Conservation (phyloP, 441 rosid genomes). For the Corymbia citriodora region DNA sequence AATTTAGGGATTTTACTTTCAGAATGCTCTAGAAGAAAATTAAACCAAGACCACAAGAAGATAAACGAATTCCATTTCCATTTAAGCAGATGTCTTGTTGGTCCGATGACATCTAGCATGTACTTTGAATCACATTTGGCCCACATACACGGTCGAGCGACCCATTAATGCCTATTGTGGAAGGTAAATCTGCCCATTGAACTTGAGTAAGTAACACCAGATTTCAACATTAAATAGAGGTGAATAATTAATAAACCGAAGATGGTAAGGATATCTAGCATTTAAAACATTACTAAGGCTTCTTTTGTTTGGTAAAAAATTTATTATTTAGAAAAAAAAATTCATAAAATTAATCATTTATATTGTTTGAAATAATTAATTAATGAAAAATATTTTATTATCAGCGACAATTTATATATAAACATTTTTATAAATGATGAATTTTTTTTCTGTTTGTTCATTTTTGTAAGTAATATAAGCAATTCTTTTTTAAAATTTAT, state of each 20-base stretch:
- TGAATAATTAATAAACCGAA: background rate
- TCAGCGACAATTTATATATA: background rate
- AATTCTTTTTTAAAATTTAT: background rate
- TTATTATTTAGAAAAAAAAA: background rate
- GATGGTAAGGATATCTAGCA: background rate
- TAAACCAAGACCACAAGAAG: background rate
- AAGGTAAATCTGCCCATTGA: background rate
- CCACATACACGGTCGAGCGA: background rate
- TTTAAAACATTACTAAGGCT: background rate
- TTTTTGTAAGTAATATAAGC: background rate
- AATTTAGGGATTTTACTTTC: background rate
- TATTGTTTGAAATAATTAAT: background rate
- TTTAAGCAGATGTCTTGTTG: background rate
- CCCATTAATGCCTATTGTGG: background rate
- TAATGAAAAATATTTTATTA: background rate
- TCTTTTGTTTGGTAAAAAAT: background rate
- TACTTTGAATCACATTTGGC: background rate
- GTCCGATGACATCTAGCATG: background rate
- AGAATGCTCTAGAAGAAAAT: background rate
- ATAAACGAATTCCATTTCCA: background rate
- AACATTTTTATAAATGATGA: background rate
- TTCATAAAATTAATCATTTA: fast-evolving
- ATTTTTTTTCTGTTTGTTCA: fast-evolving
- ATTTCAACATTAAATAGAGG: background rate
- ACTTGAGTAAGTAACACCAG: background rate